Percentiles rank a stretch among this genome's conserved stretches.
phyloP scores from a whole-genome alignment of 1,284 basidiomycete genomes.

The Pseudozyma thailandica region DNA sequence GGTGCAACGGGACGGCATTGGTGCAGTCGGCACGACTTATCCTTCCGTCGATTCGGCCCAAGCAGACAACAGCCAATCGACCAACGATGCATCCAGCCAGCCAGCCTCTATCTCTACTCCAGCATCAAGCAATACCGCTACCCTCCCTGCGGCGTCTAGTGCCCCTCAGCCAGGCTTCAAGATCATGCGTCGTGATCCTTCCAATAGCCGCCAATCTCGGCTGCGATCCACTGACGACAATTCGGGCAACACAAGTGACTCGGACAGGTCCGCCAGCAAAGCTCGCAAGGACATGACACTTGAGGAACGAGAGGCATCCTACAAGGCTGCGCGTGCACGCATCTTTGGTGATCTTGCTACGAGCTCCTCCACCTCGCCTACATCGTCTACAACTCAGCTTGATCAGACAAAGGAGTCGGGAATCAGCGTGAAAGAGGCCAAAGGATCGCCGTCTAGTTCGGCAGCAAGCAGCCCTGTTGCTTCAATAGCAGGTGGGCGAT shows the following conservation, averaged over 20 bases:
- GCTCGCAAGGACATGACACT: conserved; percentile 58
- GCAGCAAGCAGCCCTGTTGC: conserved; percentile 27
- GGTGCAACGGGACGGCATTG: conserved; percentile 19
- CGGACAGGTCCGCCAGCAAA: conserved; percentile 24
- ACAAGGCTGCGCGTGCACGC: conserved; percentile 56
- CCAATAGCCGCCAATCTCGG: conserved; percentile 19
- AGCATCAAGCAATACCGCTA: conserved; percentile 7
- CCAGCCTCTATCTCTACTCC: conserved; percentile 11
- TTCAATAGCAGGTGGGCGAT: conserved; percentile 14
- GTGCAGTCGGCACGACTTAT: conserved; percentile 11
- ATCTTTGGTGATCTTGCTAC: conserved; percentile 51
- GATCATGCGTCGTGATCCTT: conserved; percentile 55
- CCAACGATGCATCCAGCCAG: not conserved
- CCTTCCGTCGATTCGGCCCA: conserved; percentile 1
- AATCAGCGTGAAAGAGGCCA: not conserved
- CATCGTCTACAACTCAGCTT: conserved; percentile 16
- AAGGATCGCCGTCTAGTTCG: conserved; percentile 17
- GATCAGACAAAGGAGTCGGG: conserved; percentile 11
- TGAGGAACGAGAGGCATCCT: conserved; percentile 58
- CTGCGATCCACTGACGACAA: conserved; percentile 9
- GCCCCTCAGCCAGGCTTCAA: conserved; percentile 31
- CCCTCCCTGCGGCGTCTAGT: conserved; percentile 6
- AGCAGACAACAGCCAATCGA: not conserved
- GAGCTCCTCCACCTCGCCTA: conserved; percentile 14
- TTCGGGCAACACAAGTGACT: conserved; percentile 22